phyloP scores from a whole-genome alignment of 805 yeast species.

The Brettanomyces bruxellensis region DNA sequence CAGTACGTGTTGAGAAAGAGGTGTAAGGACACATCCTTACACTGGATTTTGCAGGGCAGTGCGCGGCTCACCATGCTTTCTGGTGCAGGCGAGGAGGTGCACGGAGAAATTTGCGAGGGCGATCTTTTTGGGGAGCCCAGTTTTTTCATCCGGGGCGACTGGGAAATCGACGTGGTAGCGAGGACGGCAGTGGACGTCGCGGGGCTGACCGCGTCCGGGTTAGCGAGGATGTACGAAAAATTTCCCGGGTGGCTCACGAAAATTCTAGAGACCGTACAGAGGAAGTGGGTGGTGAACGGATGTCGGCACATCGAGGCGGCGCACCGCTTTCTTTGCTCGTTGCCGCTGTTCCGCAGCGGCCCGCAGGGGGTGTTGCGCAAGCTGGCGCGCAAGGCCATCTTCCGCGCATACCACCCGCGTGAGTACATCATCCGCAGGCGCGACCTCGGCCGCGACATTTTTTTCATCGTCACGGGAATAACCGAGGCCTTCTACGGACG shows the following conservation, averaged over 20 bases:
- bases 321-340: constrained; percentile 46
- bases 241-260: constrained; percentile 78
- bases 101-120: constrained; percentile 63
- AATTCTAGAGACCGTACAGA: constrained; percentile 59
- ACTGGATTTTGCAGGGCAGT: constrained; percentile 69
- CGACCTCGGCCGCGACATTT: constrained; percentile 54
- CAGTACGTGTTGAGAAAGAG: constrained; percentile 64
- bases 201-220: constrained; percentile 55
- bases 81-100: constrained; percentile 66
- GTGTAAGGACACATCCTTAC: constrained; percentile 68
- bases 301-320: constrained; percentile 40
- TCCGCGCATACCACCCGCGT: constrained; percentile 42
- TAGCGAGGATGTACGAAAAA: constrained; percentile 48
- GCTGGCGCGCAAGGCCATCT: constrained; percentile 56
- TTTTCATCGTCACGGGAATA: constrained; percentile 58
- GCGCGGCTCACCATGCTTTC: constrained; percentile 56
- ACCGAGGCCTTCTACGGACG: constrained; percentile 35
- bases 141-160: constrained; percentile 61
- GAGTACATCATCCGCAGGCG: constrained; percentile 54
- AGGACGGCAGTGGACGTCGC: constrained; percentile 59
- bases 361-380: constrained; percentile 55
- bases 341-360: constrained; percentile 50
- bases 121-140: constrained; percentile 77
- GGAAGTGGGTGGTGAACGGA: constrained; percentile 28
- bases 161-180: constrained; percentile 74